Conservation (phyloP, 805 yeast species). For the Barnettozyma salicaria region DNA sequence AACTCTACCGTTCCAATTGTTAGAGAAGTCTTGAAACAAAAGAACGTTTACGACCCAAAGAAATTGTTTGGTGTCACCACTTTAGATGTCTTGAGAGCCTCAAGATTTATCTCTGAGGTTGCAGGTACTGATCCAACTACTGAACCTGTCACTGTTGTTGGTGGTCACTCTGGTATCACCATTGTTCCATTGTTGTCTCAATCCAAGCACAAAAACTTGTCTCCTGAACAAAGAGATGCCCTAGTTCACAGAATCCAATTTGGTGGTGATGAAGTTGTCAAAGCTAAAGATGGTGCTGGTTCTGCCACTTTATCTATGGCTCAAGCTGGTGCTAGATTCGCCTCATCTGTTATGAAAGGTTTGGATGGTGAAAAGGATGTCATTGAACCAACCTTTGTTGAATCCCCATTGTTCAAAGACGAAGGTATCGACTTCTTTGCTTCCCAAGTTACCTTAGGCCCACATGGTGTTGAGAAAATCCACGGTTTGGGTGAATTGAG, state of each 20-base stretch:
- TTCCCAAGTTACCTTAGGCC: conserved; percentile 88
- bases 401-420: conserved; percentile 70
- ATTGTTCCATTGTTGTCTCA: conserved; percentile 92
- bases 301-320: conserved; percentile 94
- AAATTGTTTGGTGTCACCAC: conserved; percentile 85
- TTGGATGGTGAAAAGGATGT: conserved; percentile 58
- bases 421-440: conserved; percentile 97
- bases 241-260: conserved; percentile 86
- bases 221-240: conserved; percentile 58
- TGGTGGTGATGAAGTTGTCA: conserved; percentile 94
- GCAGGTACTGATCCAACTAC: conserved; percentile 21
- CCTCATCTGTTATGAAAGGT: conserved; percentile 59
- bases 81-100: conserved; percentile 81
- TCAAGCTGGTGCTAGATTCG: conserved; percentile 78
- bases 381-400: conserved; percentile 66
- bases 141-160: conserved; percentile 68
- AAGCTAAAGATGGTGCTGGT: conserved; percentile 92
- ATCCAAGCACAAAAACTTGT: conserved; percentile 59
- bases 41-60: conserved; percentile 62
- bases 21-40: conserved; percentile 66
- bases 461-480: conserved; percentile 77
- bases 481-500: conserved; percentile 72
- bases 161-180: conserved; percentile 95
- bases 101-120: conserved; percentile 38
- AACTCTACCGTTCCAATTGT: conserved; percentile 90